Conservation (phyloP, 148 eudicot genomes). For the Rhododendron vialii region DNA sequence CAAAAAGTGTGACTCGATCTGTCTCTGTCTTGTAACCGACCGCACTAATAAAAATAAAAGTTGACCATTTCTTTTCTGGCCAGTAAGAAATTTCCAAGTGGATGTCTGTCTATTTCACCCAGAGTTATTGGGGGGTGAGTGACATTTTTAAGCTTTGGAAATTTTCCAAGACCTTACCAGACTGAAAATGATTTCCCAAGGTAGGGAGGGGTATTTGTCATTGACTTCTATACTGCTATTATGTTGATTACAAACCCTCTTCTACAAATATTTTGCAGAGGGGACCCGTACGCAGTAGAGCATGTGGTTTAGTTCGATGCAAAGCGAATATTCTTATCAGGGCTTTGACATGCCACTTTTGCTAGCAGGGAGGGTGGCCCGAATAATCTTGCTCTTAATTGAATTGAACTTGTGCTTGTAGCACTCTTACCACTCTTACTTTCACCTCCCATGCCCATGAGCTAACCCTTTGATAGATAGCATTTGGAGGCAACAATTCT, state of each 20-base stretch:
- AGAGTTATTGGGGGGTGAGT: not conserved
- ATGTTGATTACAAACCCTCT: not conserved
- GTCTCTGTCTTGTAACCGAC: not conserved
- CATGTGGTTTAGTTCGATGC: no score
- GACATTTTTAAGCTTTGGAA: not conserved
- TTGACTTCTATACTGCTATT: not conserved
- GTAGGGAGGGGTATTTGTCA: not conserved
- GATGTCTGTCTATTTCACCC: not conserved
- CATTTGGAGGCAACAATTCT: not conserved
- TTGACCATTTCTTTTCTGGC: not conserved
- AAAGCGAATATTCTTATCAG: no score
- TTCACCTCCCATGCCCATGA: not conserved
- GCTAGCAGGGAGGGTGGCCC: not conserved
- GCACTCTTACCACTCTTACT: not conserved
- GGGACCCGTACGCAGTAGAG: not conserved
- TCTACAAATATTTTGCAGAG: not conserved
- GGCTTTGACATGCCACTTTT: not conserved
- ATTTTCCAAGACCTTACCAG: slow-evolving; percentile 2
- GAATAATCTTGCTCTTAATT: not conserved
- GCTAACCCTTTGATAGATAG: not conserved
- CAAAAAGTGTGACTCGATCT: not conserved
- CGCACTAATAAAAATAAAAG: not conserved
- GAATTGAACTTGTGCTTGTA: not conserved
- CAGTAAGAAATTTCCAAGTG: not conserved
- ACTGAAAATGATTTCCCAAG: not conserved